Percentiles rank a stretch among this genome's conserved stretches.
phyloP scores from a whole-genome alignment of 306 rosid genomes.

The Phaseolus lunatus region DNA sequence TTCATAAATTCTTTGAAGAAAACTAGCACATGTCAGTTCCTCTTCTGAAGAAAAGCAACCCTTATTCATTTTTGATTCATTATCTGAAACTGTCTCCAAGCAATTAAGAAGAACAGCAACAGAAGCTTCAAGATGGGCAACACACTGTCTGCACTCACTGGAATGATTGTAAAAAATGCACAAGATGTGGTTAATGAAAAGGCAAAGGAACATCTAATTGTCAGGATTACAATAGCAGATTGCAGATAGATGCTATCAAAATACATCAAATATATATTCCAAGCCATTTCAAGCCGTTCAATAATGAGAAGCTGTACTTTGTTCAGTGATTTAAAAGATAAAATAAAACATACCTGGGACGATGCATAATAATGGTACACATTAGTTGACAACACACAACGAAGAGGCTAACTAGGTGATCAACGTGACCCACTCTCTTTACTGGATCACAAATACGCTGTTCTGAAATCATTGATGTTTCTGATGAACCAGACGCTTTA shows the following conservation, averaged over 20 bases:
- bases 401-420: slow-evolving; percentile 68
- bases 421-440: slow-evolving; percentile 52
- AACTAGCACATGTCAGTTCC: slow-evolving; percentile 85
- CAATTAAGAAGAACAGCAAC: slow-evolving; percentile 77
- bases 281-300: slow-evolving; percentile 28
- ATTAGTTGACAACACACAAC: slow-evolving; percentile 81
- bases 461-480: slow-evolving; percentile 44
- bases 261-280: slow-evolving; percentile 31
- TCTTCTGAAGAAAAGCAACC: slow-evolving; percentile 74
- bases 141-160: slow-evolving; percentile 74
- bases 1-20: slow-evolving; percentile 69
- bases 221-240: slow-evolving; percentile 30
- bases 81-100: slow-evolving; percentile 73
- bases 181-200: slow-evolving; percentile 23
- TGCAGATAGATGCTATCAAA: slow-evolving; percentile 22
- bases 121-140: slow-evolving; percentile 82
- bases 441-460: slow-evolving; percentile 51
- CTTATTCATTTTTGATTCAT: slow-evolving; percentile 44
- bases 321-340: slow-evolving; percentile 38
- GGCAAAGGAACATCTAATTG: slow-evolving; percentile 13
- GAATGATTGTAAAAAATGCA: slow-evolving; percentile 34
- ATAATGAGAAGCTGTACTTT: slow-evolving; percentile 18
- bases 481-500: slow-evolving; percentile 52
- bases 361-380: slow-evolving; percentile 74
- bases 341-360: slow-evolving; percentile 65